Base-by-base conservation (phyloP, 257 asterid species). In the Solanum megistacrolobum region DNA sequence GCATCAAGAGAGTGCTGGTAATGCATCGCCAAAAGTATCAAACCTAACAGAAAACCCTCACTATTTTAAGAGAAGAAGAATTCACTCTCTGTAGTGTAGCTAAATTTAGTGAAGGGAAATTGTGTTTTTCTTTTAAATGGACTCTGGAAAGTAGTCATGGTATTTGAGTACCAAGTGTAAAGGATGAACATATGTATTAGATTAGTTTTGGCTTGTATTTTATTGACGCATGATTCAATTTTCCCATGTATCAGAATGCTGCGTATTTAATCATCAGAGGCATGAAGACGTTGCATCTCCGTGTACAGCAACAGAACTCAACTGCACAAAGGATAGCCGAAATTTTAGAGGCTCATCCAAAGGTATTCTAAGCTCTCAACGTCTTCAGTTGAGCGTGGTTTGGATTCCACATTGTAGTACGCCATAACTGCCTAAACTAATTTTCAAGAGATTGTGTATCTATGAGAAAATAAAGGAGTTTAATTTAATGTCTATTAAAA, bases 281-380 rank as follows among this genome's bases (percentile, higher is more conserved):
- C 95, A 96, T 96, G 99, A 97, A 97, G 92, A 97, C 99, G 34
- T 94, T 97, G 94, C 96, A 94, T 92, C 98, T 95, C 91, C 99
- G 99, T 92, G 91, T 97, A 92, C 95, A 93, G 94, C 99, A 94
- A 93, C 99, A 96, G 88, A 97, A 97, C 93, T 90, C 96, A 88
- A 97, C 99, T 86, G 99, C 95, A 74, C 94, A 89, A 86, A 92
- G 97, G 99, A 96, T 97, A 97, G 98, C 98, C 94, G 94, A 94
- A 89, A 91, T 96, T 95, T 96, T 97, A 93, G 99, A 97, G 98
- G 99, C 98, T 87, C 99, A 96, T 96, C 98, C 99, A 83, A 97
- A 94, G 99, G 99, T 97, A 93, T 74, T 68, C 13, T 29, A 39
- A 52, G 25, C 39, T 43, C 66, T 79, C 38, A 43, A 9, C 12